Evolutionary conservation across 257 asterid genomes (phyloP).

Genomic region (Leptodermis oblonga): DNA sequence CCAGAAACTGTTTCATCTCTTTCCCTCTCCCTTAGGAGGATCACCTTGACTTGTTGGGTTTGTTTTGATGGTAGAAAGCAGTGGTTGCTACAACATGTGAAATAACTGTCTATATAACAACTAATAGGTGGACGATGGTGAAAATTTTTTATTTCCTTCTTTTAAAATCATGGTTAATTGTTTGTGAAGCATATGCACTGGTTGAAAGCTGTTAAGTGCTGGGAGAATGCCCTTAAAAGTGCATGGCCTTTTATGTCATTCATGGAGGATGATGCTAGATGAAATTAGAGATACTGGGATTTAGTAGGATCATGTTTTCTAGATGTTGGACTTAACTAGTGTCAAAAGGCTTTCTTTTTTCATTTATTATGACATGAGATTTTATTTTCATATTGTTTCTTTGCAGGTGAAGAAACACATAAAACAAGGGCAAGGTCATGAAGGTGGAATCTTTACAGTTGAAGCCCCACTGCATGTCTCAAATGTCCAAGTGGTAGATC

Average conservation of each 20-base stretch:
- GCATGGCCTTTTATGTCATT: not conserved
- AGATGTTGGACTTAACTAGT: not conserved
- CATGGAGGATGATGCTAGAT: not conserved
- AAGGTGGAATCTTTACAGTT: conserved; percentile 90
- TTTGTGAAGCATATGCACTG: not conserved
- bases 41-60: not conserved
- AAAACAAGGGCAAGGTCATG: conserved; percentile 97
- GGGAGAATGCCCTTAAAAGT: not conserved
- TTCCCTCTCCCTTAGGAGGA: not conserved
- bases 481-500: conserved; percentile 88
- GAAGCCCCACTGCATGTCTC: conserved; percentile 98
- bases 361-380: not conserved
- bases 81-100: not conserved
- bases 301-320: not conserved
- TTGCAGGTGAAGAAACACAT: conserved; percentile 92
- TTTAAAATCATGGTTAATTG: not conserved
- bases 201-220: not conserved
- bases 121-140: not conserved
- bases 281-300: not conserved
- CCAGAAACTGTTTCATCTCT: not conserved
- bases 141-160: no score
- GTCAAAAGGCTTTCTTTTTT: not conserved
- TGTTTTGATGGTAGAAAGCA: not conserved
- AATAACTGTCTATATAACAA: not conserved
- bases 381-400: conserved; percentile 10